Evolutionary conservation across 139 green algal species (phyloP).

Genomic region (Limnomonas spitsbergensis): DNA sequence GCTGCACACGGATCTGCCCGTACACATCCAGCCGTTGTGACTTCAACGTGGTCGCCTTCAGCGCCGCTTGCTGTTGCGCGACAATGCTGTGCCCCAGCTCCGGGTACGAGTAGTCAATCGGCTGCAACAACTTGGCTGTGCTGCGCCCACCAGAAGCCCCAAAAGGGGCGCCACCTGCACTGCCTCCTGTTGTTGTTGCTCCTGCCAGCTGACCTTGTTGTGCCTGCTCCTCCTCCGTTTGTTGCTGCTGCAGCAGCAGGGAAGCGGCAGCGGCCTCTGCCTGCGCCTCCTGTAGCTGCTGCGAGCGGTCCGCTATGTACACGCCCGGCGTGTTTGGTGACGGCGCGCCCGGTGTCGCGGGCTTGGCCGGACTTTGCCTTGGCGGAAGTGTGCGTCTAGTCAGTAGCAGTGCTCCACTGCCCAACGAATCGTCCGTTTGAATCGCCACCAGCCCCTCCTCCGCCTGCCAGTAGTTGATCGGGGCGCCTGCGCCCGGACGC

Average conservation of each 20-base stretch:
- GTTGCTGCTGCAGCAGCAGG: conserved; percentile 2
- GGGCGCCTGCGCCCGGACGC: conserved; percentile 27
- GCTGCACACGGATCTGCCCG: conserved; percentile 37
- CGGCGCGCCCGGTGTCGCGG: conserved; percentile 27
- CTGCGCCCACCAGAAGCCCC: not conserved
- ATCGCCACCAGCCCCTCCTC: conserved; percentile 51
- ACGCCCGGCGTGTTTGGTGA: conserved; percentile 13
- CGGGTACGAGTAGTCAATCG: conserved; percentile 33
- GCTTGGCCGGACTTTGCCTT: conserved; percentile 9
- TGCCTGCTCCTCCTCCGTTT: too few species aligned
- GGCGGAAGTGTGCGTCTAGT: conserved; percentile 35
- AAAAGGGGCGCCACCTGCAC: too few species aligned
- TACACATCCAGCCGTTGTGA: conserved; percentile 40
- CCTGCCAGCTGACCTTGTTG: not conserved
- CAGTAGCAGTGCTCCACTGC: conserved; percentile 4
- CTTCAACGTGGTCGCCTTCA: conserved; percentile 3
- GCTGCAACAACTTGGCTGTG: not conserved
- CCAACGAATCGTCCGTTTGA: conserved; percentile 34
- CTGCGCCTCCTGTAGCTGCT: conserved; percentile 6
- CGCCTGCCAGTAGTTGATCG: conserved; percentile 44
- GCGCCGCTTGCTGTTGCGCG: not conserved
- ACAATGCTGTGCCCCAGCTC: conserved; percentile 20
- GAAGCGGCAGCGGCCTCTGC: not conserved
- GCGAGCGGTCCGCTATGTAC: conserved; percentile 8
- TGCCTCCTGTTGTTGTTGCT: not conserved